These are phyloP conservation scores for Trichoderma koningiopsis DNA, from an alignment of 2,329 filamentous ascomycete species.

Conservation along the genomic window DNA sequence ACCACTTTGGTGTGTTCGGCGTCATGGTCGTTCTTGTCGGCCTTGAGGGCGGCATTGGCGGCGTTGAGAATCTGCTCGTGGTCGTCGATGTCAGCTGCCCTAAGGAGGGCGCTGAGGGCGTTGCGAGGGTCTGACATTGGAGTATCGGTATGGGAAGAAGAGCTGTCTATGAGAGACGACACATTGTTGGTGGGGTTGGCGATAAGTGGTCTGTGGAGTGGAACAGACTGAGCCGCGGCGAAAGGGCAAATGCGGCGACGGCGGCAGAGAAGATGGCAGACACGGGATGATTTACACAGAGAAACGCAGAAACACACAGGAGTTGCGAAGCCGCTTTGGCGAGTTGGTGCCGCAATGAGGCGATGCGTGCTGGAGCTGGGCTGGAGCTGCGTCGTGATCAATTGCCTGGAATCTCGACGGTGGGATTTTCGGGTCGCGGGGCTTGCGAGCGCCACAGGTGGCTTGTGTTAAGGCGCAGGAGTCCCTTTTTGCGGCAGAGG, in stretches of 20 bases:
- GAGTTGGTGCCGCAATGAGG: background rate
- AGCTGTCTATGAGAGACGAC: conserved; percentile 7
- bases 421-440: conserved; percentile 26
- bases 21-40: conserved; percentile 58
- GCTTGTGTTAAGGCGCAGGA: background rate
- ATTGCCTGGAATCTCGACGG: background rate
- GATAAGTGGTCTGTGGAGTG: background rate
- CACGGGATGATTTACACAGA: too few species aligned
- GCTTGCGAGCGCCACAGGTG: conserved; percentile 22
- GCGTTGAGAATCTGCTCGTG: conserved; percentile 72
- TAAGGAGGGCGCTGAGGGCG: conserved; percentile 57
- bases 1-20: conserved; percentile 72
- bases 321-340: background rate
- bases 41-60: conserved; percentile 62
- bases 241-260: background rate
- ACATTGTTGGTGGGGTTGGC: conserved; percentile 25
- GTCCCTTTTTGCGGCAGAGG: background rate
- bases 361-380: conserved; percentile 2
- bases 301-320: background rate
- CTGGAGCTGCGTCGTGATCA: conserved; percentile 15
- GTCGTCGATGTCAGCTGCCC: conserved; percentile 62
- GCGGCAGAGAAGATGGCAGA: background rate
- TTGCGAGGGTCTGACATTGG: conserved; percentile 51
- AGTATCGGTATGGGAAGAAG: conserved; percentile 24
- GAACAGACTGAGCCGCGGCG: background rate